Percentiles rank a stretch among this genome's conserved stretches.
Conservation (phyloP, 768 basidiomycete genomes). For the Hypsizygus marmoreus region DNA sequence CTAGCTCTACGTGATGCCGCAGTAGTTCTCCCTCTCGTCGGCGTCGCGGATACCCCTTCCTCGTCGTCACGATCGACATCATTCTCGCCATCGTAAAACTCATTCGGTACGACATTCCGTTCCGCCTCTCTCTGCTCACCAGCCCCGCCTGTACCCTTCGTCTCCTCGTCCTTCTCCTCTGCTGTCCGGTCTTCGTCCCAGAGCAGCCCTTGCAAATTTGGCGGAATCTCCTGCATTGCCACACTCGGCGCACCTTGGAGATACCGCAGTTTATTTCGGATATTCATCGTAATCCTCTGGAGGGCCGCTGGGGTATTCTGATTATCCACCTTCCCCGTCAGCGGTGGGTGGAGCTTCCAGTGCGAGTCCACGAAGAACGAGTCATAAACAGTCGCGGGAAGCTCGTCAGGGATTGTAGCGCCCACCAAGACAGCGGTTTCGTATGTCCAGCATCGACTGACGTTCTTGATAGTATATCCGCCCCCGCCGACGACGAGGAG, state of each 20-base stretch:
- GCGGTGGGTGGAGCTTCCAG: constrained; percentile 90
- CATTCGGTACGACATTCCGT: constrained; percentile 56
- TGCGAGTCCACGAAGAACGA: constrained; percentile 90
- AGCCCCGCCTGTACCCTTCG: constrained; percentile 47
- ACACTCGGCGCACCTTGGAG: constrained; percentile 96
- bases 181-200: constrained; percentile 42
- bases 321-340: constrained; percentile 91
- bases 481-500: constrained; percentile 92
- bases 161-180: constrained; percentile 52
- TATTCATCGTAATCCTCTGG: constrained; percentile 83
- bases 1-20: constrained; percentile 30
- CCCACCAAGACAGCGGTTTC: constrained; percentile 94
- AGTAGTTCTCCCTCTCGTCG: constrained; percentile 21
- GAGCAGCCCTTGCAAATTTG: constrained; percentile 79
- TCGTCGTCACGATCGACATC: constrained; percentile 60
- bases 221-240: constrained; percentile 94
- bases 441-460: constrained; percentile 98
- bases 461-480: constrained; percentile 96
- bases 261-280: constrained; percentile 87
- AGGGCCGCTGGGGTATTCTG: constrained; percentile 82
- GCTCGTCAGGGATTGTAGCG: constrained; percentile 77
- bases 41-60: constrained; percentile 12
- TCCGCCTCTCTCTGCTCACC: constrained; percentile 61
- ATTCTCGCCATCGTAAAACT: constrained; percentile 73
- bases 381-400: constrained; percentile 89